phyloP scores from a whole-genome alignment of 2,329 filamentous ascomycete genomes.

The Nemania sp. region DNA sequence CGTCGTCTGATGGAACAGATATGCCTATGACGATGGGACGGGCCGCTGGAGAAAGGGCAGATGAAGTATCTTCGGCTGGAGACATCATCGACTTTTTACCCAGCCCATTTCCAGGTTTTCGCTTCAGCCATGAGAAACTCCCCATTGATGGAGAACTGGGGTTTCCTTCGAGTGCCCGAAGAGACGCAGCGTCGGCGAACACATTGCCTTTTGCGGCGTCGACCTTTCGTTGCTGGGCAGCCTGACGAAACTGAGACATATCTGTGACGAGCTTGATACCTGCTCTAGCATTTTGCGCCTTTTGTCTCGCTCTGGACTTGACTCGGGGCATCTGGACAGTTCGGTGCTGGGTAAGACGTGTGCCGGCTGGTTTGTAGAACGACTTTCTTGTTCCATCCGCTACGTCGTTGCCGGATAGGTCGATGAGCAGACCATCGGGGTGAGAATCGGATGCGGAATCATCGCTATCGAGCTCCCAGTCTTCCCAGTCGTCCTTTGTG shows the following conservation, averaged over 20 bases:
- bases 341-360: constrained; percentile 33
- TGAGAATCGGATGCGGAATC: constrained; percentile 28
- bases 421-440: constrained; percentile 32
- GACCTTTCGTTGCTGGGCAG: constrained; percentile 41
- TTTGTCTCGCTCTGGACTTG: constrained; percentile 65
- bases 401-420: constrained; percentile 29
- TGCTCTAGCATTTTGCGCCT: constrained; percentile 62
- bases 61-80: constrained; percentile 33
- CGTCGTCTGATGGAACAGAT: constrained; percentile 60
- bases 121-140: constrained; percentile 61
- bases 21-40: constrained; percentile 76
- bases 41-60: constrained; percentile 68
- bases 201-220: constrained; percentile 44
- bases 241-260: constrained; percentile 59
- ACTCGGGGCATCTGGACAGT: constrained; percentile 50
- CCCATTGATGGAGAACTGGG: constrained; percentile 59
- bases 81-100: constrained; percentile 35
- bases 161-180: constrained; percentile 63
- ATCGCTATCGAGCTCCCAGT: constrained; percentile 39
- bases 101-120: constrained; percentile 38
- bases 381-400: constrained; percentile 22
- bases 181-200: constrained; percentile 63
- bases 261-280: constrained; percentile 73
- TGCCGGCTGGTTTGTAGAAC: constrained; percentile 18
- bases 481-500: constrained; percentile 40